These are phyloP conservation scores for Aspergillus persii DNA, from an alignment of 2,329 filamentous ascomycete species.

Conservation along the genomic window DNA sequence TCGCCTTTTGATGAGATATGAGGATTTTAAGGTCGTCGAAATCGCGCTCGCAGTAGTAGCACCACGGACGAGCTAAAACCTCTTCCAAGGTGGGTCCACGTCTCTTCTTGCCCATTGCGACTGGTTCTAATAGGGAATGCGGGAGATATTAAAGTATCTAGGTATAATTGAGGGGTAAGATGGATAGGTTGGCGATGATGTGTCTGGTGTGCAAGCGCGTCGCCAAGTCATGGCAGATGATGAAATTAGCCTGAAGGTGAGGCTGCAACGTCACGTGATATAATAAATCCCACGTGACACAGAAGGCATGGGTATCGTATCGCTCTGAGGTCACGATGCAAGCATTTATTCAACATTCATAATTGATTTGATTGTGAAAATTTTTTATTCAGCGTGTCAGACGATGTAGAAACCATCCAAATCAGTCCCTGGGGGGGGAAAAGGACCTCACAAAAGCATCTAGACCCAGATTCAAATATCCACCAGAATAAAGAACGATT, in stretches of 20 bases:
- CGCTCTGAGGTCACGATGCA: no score
- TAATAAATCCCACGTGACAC: background rate
- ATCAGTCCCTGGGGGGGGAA: background rate
- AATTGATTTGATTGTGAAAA: no score
- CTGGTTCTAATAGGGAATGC: background rate
- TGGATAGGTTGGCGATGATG: background rate
- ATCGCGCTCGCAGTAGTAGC: conserved; percentile 99
- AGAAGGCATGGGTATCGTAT: no score
- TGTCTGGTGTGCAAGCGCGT: background rate
- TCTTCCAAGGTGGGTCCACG: conserved; percentile 85
- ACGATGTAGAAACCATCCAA: background rate
- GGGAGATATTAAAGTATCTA: background rate
- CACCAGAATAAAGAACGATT: background rate
- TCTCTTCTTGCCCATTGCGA: conserved; percentile 83
- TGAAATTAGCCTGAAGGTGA: background rate
- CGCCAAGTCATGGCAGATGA: background rate
- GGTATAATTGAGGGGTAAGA: background rate
- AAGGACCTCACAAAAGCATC: background rate
- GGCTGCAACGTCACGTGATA: conserved; percentile 2
- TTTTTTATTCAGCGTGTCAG: background rate
- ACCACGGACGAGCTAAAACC: conserved; percentile 84
- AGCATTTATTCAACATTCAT: no score
- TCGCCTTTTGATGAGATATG: conserved; percentile 97
- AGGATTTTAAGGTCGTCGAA: conserved; percentile 97
- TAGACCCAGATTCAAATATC: background rate